Evolutionary conservation across 2,329 filamentous ascomycete genomes (phyloP).

Genomic region (Fusarium acutatum): DNA sequence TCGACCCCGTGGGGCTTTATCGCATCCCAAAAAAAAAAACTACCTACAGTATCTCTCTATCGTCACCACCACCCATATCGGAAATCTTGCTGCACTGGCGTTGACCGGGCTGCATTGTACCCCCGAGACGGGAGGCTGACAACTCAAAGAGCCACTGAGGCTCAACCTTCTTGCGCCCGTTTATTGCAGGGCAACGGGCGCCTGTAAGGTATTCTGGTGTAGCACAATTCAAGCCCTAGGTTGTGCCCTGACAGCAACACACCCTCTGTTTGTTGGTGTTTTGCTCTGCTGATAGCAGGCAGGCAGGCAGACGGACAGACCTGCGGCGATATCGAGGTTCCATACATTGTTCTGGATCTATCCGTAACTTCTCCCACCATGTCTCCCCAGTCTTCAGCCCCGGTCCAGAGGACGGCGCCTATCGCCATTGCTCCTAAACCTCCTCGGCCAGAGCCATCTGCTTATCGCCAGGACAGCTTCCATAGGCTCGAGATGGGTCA

Average conservation of each 20-base stretch:
- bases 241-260: constrained; percentile 31
- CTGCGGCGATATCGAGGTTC: constrained; percentile 19
- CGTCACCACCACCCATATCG: constrained; percentile 22
- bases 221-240: constrained; percentile 12
- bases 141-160: constrained; percentile 36
- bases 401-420: constrained; percentile 67
- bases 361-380: constrained; percentile 49
- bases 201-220: constrained; percentile 29
- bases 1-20: constrained; percentile 39
- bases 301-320: not conserved
- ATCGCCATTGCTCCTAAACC: constrained; percentile 73
- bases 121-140: constrained; percentile 18
- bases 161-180: constrained; percentile 39
- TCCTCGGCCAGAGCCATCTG: constrained; percentile 52
- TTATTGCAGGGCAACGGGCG: constrained; percentile 40
- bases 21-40: constrained; percentile 6
- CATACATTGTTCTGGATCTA: constrained; percentile 22
- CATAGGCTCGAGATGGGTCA: constrained; percentile 59
- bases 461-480: constrained; percentile 57
- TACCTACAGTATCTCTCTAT: constrained; percentile 9
- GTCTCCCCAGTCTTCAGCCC: constrained; percentile 57
- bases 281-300: constrained; percentile 7
- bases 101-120: constrained; percentile 7
- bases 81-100: constrained; percentile 7
- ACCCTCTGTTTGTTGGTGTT: constrained; percentile 11